Evolutionary conservation across 1,284 basidiomycete genomes (phyloP), one percentile per base, ranked within the genome.

Genomic region (Cutaneotrichosporon cutaneum): DNA sequence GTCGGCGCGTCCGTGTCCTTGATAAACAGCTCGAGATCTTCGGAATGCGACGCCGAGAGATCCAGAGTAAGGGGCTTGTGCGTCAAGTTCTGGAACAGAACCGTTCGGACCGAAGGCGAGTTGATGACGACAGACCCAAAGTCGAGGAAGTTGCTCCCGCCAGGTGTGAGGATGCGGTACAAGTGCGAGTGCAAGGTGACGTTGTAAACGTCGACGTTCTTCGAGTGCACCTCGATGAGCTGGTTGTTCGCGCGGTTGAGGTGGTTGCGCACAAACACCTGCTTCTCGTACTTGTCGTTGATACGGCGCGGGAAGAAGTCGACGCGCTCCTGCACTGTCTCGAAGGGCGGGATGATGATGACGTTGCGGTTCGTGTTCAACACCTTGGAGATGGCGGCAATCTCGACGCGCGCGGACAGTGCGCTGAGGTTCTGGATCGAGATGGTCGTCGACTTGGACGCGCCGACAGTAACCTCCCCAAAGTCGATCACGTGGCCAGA

Each of bases 71-170:
- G 73, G 18, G 69, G 72, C 32, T 76, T 66, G 21, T 56, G 33
- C 0, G 76, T 72, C 21, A 81, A 72, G 62, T 83, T 83, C 59
- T 82, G 80, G 53, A 83, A 78, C 27, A 76, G 73, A 22, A 83
- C 79, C 0, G 79, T 81, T 21, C 82, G 77, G 55, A 83, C 72
- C 2, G 80, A 72, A 16, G 79, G 73, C 36, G 79, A 78, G 70
- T 82, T 81, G 74, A 83, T 80, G 58, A 82, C 77, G 51, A 82
- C 82, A 30, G 80, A 80, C 36, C 81, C 82, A 68, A 83, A 83
- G 61, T 83, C 82, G 58, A 82, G 68, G 61, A 81, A 82, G 71
- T 83, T 83, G 59, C 77, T 76, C 9, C 82, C 82, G 16, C 78
- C 77, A 2, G 81, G 80, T 13, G 82, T 83, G 51, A 82, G 74